These are phyloP conservation scores for Saccharomyces hybrid DNA, from an alignment of 1,139 yeast genomes.

Conservation along the genomic window DNA sequence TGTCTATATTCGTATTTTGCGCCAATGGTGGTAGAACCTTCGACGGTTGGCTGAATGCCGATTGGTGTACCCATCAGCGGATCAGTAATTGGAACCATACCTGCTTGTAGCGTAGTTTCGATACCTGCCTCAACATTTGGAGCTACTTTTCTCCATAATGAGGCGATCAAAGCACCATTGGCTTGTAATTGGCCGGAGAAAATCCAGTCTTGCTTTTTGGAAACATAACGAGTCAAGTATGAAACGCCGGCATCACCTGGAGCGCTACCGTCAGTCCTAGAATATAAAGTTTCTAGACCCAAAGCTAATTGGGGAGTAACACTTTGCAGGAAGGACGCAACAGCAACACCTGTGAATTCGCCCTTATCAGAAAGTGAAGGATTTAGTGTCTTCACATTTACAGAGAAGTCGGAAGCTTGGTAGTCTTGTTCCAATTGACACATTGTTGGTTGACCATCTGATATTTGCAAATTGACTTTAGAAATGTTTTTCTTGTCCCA, in stretches of 20 bases:
- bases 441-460: constrained; percentile 88
- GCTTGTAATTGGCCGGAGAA: constrained; percentile 93
- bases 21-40: constrained; percentile 90
- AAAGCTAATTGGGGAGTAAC: constrained; percentile 75
- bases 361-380: constrained; percentile 73
- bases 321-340: constrained; percentile 85
- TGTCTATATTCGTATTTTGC: constrained; percentile 98
- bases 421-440: constrained; percentile 94
- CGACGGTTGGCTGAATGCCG: constrained; percentile 73
- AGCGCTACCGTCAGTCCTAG: constrained; percentile 61
- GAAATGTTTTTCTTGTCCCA: constrained; percentile 79
- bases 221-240: constrained; percentile 83
- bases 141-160: constrained; percentile 90
- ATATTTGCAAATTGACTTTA: constrained; percentile 82
- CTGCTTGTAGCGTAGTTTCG: constrained; percentile 80
- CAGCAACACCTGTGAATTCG: constrained; percentile 79
- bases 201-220: constrained; percentile 68
- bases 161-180: constrained; percentile 80
- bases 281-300: constrained; percentile 91
- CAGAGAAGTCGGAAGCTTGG: constrained; percentile 80
- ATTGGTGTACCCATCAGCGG: constrained; percentile 78
- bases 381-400: constrained; percentile 85
- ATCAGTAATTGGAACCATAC: constrained; percentile 72
- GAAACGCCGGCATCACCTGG: constrained; percentile 94
- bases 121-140: constrained; percentile 95